Conservation (phyloP, 441 rosid species). For the Euphorbia celastroides region DNA sequence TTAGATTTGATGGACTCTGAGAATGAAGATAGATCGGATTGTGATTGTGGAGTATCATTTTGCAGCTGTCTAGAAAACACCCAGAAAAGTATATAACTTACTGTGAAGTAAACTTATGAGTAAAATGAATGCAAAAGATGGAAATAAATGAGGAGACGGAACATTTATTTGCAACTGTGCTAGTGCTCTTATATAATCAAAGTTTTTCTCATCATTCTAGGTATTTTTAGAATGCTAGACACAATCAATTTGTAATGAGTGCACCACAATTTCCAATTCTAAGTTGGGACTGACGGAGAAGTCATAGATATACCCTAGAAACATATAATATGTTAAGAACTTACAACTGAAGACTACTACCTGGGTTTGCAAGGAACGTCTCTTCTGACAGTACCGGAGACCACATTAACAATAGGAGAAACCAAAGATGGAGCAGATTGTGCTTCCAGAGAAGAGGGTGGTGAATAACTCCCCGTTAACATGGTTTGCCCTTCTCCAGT, state of each 20-base stretch:
- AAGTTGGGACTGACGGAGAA: background rate
- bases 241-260: background rate
- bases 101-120: background rate
- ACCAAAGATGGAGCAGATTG: conserved; percentile 27
- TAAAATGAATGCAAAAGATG: too few relatives aligned
- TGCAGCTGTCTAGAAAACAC: conserved; percentile 27
- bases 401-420: conserved; percentile 20
- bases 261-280: background rate
- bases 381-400: conserved; percentile 26
- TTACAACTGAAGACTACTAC: conserved; percentile 26
- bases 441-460: conserved; percentile 22
- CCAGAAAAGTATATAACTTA: conserved; percentile 23
- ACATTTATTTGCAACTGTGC: background rate
- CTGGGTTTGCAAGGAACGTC: conserved; percentile 39
- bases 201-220: background rate
- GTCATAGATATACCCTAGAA: too few relatives aligned
- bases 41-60: conserved; percentile 26
- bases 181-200: too few relatives aligned
- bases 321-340: background rate
- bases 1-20: conserved; percentile 73
- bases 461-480: conserved; percentile 25
- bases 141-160: too few relatives aligned
- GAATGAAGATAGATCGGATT: conserved; percentile 46
- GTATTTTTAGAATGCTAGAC: background rate
- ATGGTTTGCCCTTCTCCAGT: conserved; percentile 23